Percentiles rank a stretch among this genome's conserved stretches.
These are phyloP conservation scores for Xylariaceae sp. DNA, from an alignment of 2,329 filamentous ascomycete genomes.

Conservation along the genomic window DNA sequence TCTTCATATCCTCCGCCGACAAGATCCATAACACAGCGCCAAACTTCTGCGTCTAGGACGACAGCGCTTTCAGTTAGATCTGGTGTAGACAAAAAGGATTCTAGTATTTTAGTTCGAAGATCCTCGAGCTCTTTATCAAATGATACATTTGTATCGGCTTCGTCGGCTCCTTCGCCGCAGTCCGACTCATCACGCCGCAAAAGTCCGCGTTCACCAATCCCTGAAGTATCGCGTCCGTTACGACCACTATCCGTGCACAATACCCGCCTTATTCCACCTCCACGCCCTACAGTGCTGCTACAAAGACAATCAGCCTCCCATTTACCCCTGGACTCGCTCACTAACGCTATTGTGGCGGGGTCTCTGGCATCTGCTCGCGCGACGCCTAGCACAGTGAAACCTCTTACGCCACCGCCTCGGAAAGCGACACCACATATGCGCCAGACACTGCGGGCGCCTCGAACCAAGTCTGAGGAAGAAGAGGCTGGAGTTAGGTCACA, in stretches of 20 bases:
- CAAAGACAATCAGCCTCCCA: conserved; percentile 37
- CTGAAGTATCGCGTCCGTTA: conserved; percentile 26
- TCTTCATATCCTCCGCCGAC: conserved; percentile 17
- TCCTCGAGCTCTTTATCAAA: conserved; percentile 49
- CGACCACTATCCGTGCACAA: conserved; percentile 28
- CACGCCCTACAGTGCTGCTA: conserved; percentile 20
- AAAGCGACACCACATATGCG: conserved; percentile 63
- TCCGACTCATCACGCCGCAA: conserved; percentile 38
- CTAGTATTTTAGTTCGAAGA: conserved; percentile 10
- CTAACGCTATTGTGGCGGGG: conserved; percentile 77
- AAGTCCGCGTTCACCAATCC: conserved; percentile 30
- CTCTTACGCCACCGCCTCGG: conserved; percentile 50
- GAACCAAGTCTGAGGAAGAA: conserved; percentile 57
- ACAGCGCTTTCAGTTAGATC: conserved; percentile 2
- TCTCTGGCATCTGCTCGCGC: conserved; percentile 71
- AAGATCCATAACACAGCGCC: conserved; percentile 28
- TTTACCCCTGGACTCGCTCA: conserved; percentile 69
- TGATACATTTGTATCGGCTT: conserved; percentile 54
- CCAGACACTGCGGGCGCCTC: conserved; percentile 69
- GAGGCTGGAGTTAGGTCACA: conserved; percentile 51
- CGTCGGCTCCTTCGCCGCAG: conserved; percentile 45
- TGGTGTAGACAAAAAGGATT: not conserved
- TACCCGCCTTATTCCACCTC: conserved; percentile 2
- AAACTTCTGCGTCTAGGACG: conserved; percentile 9
- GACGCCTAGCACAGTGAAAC: conserved; percentile 47